A percentile compares a stretch with the other conserved stretches of the same genome.
phyloP scores from a whole-genome alignment of 2,329 filamentous ascomycete genomes.

The Chalaropsis ovoidea region DNA sequence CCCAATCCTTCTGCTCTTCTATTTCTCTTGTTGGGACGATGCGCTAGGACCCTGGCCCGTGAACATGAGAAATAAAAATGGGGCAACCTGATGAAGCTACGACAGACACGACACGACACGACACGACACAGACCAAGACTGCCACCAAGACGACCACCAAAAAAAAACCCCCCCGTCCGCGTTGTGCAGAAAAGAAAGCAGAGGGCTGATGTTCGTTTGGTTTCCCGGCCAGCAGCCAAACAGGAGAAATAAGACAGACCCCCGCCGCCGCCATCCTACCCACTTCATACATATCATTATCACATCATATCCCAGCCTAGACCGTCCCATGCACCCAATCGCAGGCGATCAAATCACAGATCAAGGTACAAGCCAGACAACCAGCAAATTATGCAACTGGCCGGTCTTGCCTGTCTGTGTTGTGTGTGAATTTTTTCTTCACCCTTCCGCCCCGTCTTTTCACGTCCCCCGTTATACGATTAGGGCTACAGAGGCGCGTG shows the following conservation, averaged over 20 bases:
- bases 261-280: too few relatives aligned
- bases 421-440: background rate
- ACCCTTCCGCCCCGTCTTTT: background rate
- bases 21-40: slow-evolving; percentile 10
- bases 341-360: background rate
- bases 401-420: background rate
- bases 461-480: background rate
- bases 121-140: background rate
- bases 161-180: too few relatives aligned
- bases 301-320: background rate
- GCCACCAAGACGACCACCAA: background rate
- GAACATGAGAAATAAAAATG: slow-evolving; percentile 3
- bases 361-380: background rate
- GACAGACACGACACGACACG: background rate
- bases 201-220: background rate
- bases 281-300: background rate
- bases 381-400: slow-evolving; percentile 3
- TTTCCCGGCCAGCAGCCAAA: background rate
- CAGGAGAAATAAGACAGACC: too few relatives aligned
- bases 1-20: slow-evolving; percentile 1
- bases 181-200: too few relatives aligned
- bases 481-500: background rate
- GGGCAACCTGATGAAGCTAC: background rate
- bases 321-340: background rate
- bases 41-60: slow-evolving; percentile 14